Conservation (phyloP, 305 asterid species). For the Fraxinus baroniana region DNA sequence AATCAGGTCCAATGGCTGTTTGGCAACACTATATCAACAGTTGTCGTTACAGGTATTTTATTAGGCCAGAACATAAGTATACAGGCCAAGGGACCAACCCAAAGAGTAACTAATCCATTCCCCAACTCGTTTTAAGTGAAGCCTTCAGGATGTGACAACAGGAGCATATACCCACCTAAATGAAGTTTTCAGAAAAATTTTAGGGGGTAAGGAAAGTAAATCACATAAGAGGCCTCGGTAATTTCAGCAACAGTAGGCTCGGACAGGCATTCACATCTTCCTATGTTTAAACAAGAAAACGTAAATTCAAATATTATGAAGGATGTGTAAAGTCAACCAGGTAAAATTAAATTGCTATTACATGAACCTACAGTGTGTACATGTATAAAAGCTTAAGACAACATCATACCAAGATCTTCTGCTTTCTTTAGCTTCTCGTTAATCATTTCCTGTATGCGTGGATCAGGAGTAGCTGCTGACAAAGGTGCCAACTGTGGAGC, state of each 20-base stretch:
- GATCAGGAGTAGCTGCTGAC: slow-evolving; percentile 70
- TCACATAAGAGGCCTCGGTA: neutral
- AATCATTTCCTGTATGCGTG: slow-evolving; percentile 79
- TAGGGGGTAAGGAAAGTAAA: neutral
- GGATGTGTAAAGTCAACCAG: neutral
- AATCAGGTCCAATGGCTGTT: neutral
- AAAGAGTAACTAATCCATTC: neutral
- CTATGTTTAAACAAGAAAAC: neutral
- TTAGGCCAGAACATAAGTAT: neutral
- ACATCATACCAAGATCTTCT: slow-evolving; percentile 73
- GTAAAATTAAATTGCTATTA: neutral
- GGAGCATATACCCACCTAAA: neutral
- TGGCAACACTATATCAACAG: neutral
- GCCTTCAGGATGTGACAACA: neutral
- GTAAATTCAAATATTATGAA: neutral
- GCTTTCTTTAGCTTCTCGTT: slow-evolving; percentile 85
- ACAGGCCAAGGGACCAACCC: neutral
- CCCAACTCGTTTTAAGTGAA: neutral
- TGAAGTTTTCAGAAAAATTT: neutral
- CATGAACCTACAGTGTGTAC: neutral
- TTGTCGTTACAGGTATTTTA: neutral
- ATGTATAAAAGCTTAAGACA: slow-evolving; percentile 8
- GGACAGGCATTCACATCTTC: slow-evolving; percentile 6
- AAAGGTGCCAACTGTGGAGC: slow-evolving; percentile 53
- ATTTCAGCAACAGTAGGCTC: neutral